Evolutionary conservation across 306 rosid species (phyloP).

Genomic region (Castanospermum australe): DNA sequence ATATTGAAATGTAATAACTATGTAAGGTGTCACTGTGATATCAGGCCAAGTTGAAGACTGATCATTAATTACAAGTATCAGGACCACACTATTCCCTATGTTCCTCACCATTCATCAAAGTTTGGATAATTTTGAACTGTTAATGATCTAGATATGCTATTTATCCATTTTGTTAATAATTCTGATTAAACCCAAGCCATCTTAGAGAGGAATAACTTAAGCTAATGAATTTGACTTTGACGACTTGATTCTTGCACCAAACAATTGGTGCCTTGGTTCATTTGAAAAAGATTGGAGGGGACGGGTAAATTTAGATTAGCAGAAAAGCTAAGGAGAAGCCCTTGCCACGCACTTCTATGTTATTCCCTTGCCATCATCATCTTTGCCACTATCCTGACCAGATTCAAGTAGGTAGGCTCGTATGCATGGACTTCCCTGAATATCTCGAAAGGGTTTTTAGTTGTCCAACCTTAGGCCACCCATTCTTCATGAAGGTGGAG

Average conservation of each 20-base stretch:
- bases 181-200: background rate
- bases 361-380: background rate
- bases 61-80: too few species aligned
- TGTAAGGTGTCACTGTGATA: background rate
- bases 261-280: background rate
- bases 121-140: background rate
- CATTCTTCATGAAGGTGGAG: background rate
- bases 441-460: background rate
- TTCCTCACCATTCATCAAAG: background rate
- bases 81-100: too few species aligned
- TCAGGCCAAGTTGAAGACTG: background rate
- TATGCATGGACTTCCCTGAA: background rate
- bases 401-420: background rate
- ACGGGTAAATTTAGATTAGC: background rate
- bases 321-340: background rate
- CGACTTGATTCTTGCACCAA: background rate
- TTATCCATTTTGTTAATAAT: background rate
- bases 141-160: background rate
- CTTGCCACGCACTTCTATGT: background rate
- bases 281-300: background rate
- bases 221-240: background rate
- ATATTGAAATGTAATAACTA: background rate
- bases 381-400: constrained; percentile 7
- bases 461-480: too few species aligned
- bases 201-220: background rate